Evolutionary conservation across 73 alveolate species (phyloP), one percentile per base, ranked within the genome.

Genomic region (Tetrahymena borealis): DNA sequence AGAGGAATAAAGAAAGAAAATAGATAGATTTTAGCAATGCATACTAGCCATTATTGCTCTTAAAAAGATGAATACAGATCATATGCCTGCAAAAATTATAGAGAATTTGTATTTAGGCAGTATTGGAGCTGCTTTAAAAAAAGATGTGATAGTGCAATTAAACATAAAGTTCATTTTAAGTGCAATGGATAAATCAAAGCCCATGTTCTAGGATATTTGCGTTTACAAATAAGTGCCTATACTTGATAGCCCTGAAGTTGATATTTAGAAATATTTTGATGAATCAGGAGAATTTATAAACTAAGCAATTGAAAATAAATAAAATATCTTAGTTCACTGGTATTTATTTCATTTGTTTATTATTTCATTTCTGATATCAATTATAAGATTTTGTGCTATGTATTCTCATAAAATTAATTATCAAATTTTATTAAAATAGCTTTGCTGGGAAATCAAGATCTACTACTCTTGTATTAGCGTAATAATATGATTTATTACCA

Each of bases 161-260:
- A 93, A 94, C 4, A 96, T 96, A 38, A 96, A 97, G 15, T 97
- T 95, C 92, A 95, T 96, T n/a, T 78, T 96, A 20, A 90, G 95
- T 15, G 97, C 94, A 31, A 97, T 97, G 32, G 97, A 93, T 90
- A 96, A 96, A 36, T 91, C 96, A 1, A 43, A 94, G 39, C 98
- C 98, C 1, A 90, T 94, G 79, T 96, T 95, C 91, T 94, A 93
- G 6, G 96, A 94, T 91, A 92, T 90, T n/a, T 96, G 91, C 90
- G 93, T 33, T 18, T 96, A 96, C 41, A 93, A 93, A 90, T 38
- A 78, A 28, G 13, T 93, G n/a, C 94, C 92, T 2, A 43, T 95
- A 8, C 90, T 95, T 11, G 98, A 96, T 78, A 60, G 96, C 10
- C 97, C 98, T 10, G 40, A 90, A 12, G 92, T 91, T 37, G 94